Conservation (phyloP, 2,329 filamentous ascomycete species). For the Botryotinia narcissicola region DNA sequence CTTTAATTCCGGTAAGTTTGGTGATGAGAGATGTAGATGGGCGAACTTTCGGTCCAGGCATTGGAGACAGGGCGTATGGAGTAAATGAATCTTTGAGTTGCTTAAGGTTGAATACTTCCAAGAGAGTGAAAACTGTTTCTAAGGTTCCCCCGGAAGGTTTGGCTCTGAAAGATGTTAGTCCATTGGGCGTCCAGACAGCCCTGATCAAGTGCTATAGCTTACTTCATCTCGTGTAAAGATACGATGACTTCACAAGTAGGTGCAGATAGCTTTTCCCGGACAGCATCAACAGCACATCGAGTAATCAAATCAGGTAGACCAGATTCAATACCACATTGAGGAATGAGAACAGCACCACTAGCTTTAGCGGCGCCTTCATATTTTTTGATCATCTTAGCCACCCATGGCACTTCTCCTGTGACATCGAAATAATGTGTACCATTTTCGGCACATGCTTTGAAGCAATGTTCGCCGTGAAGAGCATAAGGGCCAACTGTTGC, state of each 20-base stretch:
- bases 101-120: conserved; percentile 52
- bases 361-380: conserved; percentile 53
- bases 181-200: background rate
- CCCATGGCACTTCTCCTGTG: conserved; percentile 59
- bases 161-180: conserved; percentile 40
- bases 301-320: conserved; percentile 59
- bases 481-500: conserved; percentile 60
- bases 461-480: conserved; percentile 55
- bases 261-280: conserved; percentile 50
- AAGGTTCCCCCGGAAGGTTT: conserved; percentile 65
- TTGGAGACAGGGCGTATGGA: conserved; percentile 58
- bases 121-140: conserved; percentile 60
- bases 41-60: conserved; percentile 40
- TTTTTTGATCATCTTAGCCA: conserved; percentile 58
- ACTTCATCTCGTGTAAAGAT: conserved; percentile 46
- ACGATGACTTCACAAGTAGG: conserved; percentile 54
- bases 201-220: conserved; percentile 21
- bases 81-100: conserved; percentile 47
- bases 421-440: conserved; percentile 65
- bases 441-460: conserved; percentile 59
- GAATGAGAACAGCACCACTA: conserved; percentile 58
- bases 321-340: conserved; percentile 62
- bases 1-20: conserved; percentile 49
- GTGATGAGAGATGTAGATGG: conserved; percentile 40
- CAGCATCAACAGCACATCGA: conserved; percentile 48